Evolutionary conservation across 2,329 filamentous ascomycete genomes (phyloP), one percentile per base, ranked within the genome.

Genomic region (Verticillium isaacii): DNA sequence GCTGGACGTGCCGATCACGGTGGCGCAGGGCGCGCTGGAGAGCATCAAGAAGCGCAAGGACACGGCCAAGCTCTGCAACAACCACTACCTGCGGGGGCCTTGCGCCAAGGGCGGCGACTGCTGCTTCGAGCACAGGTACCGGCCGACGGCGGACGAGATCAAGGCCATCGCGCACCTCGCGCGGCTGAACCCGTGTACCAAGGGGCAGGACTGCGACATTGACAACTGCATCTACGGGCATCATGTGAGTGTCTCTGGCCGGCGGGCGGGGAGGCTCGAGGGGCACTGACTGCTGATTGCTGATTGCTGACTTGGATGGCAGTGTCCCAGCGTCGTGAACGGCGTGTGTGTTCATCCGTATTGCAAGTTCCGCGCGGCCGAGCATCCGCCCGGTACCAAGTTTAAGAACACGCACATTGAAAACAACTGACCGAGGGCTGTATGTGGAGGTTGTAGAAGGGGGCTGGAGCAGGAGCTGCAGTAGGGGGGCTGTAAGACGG

Each of bases 181-280:
- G 2, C 78, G 85, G 6, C 73, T 84, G 61, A 87, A 85, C 61
- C 85, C 85, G 1, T 88, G 85, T 71, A 77, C 77, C 0, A 79
- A 74, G 34, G 82, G 83, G 0, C 85, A 88, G 69, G 77, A 84
- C n/a, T 88, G 85, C 65, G 79, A 82, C 7, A 73, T 80, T 4
- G 78, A 81, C 1, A 80, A 82, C 64, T 88, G 85, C 69, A 87
- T 88, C 62, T 88, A 88, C 66, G 85, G 85, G 2, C 85, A 88
- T 69, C 81, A 88, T 67, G 83, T 85, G 68, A 75, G 82, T 77
- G n/a, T 8, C 9, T 50, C 15, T 23, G n/a, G 41, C 23, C 2
- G 23, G 23, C 23, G 23, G 23, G 23, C 9, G 39, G 5, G 29
- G 56, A 15, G 15, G 14, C 7, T 4, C 14, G 39, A 41, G 39